Evolutionary conservation across 2,329 filamentous ascomycete genomes (phyloP), one percentile per base, ranked within the genome.

Genomic region (Ceratocystis papillata): DNA sequence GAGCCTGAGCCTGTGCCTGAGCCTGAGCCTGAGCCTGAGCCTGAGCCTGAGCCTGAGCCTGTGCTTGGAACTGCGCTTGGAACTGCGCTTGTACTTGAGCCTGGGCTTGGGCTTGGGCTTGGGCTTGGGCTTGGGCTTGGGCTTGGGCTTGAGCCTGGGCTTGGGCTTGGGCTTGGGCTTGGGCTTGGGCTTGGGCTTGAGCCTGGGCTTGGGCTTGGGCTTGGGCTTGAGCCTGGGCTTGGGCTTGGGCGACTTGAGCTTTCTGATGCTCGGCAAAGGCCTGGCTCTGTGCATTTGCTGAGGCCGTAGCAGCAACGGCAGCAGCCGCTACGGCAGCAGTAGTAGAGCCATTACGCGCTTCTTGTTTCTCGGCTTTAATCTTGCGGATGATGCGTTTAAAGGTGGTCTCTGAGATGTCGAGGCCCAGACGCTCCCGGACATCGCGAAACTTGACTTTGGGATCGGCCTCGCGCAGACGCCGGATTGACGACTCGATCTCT

Each of bases 361-460:
- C 28, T 25, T 63, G 30, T 28, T 63, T 60, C 48, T 64, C 67
- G 10, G 60, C 25, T 33, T 67, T 66, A 45, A 67, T 44, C 37
- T 67, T 67, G 15, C 67, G 67, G 6, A 68, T 63, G 2, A 68
- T 65, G 25, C 67, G 65, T 37, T 68, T 68, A 33, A 63, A 68
- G 7, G 67, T 68, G 1, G 67, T 67, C 33, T 68, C 67, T 8
- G 65, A 67, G 25, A 68, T 68, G 41, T 68, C 65, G 15, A 68
- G 44, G 10, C 65, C 55, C 25, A 68, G 57, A 17, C 53, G 55
- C 22, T 68, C 67, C 33, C 65, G 65, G 30, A 68, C 63, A 22
- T 68, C 67, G 12, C 57, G 53, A 50, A 67, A 68, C 62, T 65
- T 65, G 22, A 68, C 55, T 41, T 68, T 68, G 7, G 67, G 67